Evolutionary conservation across 179 eudicot genomes (phyloP).

Genomic region (Silene noctiflora): DNA sequence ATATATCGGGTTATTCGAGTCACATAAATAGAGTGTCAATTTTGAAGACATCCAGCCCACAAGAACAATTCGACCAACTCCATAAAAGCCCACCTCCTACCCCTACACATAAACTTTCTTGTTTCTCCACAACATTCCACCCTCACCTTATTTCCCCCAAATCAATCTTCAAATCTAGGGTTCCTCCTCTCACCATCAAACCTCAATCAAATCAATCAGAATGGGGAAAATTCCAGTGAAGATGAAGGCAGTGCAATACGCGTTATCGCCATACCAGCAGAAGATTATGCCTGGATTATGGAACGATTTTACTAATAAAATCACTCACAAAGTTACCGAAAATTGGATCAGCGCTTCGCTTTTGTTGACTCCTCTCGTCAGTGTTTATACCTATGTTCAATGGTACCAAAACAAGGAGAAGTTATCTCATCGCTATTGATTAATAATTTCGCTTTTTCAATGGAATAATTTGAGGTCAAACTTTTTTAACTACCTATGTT

Average conservation of each 20-base stretch:
- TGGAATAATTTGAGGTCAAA: not conserved
- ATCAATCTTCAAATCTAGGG: conserved; percentile 26
- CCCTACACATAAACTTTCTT: too few relatives aligned
- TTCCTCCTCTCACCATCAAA: conserved; percentile 8
- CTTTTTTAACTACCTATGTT: not conserved
- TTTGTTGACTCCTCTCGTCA: conserved; percentile 61
- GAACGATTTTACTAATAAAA: conserved; percentile 69
- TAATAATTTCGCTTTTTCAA: not conserved
- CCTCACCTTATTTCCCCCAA: not conserved
- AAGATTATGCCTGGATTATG: conserved; percentile 89
- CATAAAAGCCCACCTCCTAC: not conserved
- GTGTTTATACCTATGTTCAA: conserved; percentile 52
- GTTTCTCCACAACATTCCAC: not conserved
- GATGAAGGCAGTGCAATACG: conserved; percentile 80
- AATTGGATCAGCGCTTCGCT: conserved; percentile 76
- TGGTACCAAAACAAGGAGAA: conserved; percentile 42
- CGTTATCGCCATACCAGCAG: conserved; percentile 87
- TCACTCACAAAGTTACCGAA: conserved; percentile 75
- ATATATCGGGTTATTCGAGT: too few relatives aligned
- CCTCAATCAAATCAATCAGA: not conserved
- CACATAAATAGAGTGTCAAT: too few relatives aligned
- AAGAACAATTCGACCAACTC: not conserved
- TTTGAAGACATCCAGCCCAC: not conserved
- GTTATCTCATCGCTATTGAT: conserved; percentile 30
- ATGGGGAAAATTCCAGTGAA: conserved; percentile 83